Evolutionary conservation across 2,329 filamentous ascomycete genomes (phyloP), one percentile per base, ranked within the genome.

Genomic region (Penicillium digitatum): DNA sequence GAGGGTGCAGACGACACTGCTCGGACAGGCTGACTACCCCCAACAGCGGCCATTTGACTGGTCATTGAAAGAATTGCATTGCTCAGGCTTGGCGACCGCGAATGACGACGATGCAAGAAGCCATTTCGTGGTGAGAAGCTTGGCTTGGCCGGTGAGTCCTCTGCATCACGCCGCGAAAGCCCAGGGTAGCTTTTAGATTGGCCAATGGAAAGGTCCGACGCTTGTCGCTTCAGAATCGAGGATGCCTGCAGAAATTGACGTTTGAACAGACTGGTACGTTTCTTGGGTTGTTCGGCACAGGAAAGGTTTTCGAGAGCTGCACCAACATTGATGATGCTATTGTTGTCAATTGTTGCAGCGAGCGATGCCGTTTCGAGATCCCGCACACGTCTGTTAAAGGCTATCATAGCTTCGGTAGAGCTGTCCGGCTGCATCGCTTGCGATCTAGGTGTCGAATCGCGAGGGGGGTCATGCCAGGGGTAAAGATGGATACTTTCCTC

Each of bases 11-110:
- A 69, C 2, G 69, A 77, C 16, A 79, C 71, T 11, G 80, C 73
- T 9, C 79, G 77, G 55, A 88, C 77, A 6, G 87, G 87, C 34
- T 82, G 81, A 58, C 79, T 84, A 39, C 72, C 71, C 27, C 75
- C 76, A 52, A 79, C 69, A 11, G 76, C 74, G 10, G 75, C 72
- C 58, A 78, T 74, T 56, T 76, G 73, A 14, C 73, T 72, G n/a
- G 74, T 71, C 65, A 78, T 76, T 5, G 74, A 75, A 40, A 76
- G 67, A 29, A 78, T 62, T n/a, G 75, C 75, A 56, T 73, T 75
- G 48, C 72, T 73, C 44, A 76, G 62, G 42, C 69, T 72, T 5
- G 75, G 70, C 9, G 75, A 75, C 34, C 72, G 62, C 1, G 27
- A 48, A 52, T 74, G 44, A 48, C 59, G 48, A 40, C 52, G 52